These are phyloP conservation scores for Alternaria sp. DNA, from an alignment of 2,329 filamentous ascomycete species.

Conservation along the genomic window DNA sequence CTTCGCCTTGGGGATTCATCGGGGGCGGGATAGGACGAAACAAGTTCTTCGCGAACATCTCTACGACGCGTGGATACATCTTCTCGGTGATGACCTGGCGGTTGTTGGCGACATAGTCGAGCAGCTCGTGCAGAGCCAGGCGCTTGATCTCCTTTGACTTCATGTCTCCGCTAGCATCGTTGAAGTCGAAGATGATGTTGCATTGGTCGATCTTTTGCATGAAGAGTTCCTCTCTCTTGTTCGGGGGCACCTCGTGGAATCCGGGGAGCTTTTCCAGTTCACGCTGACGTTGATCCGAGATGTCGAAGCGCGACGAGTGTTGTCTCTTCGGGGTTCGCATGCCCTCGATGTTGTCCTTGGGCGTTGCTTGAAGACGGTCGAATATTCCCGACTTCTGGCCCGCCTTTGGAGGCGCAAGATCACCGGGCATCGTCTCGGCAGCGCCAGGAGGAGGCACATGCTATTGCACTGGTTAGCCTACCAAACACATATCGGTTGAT, in stretches of 20 bases:
- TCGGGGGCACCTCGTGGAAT: slow-evolving; percentile 96
- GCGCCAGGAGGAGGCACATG: slow-evolving; percentile 92
- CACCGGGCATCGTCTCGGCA: slow-evolving; percentile 96
- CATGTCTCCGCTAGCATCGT: slow-evolving; percentile 97
- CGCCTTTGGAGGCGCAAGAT: slow-evolving; percentile 91
- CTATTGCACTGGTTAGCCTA: slow-evolving; percentile 53
- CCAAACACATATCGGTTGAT: not conserved
- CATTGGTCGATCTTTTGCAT: slow-evolving; percentile 99
- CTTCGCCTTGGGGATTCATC: slow-evolving; percentile 96
- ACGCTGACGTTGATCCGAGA: slow-evolving; percentile 85
- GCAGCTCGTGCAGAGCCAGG: slow-evolving; percentile 89
- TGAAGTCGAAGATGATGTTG: slow-evolving; percentile 99
- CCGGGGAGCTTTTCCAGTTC: slow-evolving; percentile 97
- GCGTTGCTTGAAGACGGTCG: slow-evolving; percentile 88
- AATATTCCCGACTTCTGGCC: slow-evolving; percentile 88
- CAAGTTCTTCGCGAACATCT: slow-evolving; percentile 99
- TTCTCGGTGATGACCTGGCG: slow-evolving; percentile 97
- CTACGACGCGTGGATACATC: slow-evolving; percentile 97
- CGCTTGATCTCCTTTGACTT: slow-evolving; percentile 99
- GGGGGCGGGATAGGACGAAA: slow-evolving; percentile 97
- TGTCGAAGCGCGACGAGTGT: slow-evolving; percentile 96
- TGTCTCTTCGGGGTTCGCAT: slow-evolving; percentile 94
- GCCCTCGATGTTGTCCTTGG: slow-evolving; percentile 95
- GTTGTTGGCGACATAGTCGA: slow-evolving; percentile 99
- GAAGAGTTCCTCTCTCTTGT: slow-evolving; percentile 92